Evolutionary conservation across 2,329 filamentous ascomycete species (phyloP), one percentile per base, ranked within the genome.

Genomic region (Myriosclerotinia curreyana): DNA sequence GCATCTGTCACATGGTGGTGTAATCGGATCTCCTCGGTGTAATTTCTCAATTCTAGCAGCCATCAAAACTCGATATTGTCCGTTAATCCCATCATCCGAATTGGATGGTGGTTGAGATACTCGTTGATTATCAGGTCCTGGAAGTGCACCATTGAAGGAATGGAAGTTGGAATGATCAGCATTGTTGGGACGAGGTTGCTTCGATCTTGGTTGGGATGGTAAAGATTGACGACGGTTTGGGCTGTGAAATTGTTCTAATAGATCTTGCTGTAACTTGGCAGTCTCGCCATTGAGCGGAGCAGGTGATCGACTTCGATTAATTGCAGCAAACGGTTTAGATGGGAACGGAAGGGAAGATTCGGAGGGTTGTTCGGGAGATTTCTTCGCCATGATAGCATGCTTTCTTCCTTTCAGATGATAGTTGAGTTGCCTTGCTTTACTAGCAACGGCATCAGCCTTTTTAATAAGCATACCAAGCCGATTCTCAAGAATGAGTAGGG

Each of bases 1-100:
- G 74, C 92, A 96, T 46, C 91, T 82, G 74, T 96, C 92, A 73
- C 92, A 96, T 0, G 91, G 90, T 12, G 92, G 92, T n/a, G 85
- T 77, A 56, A 96, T 90, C 7, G 84, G 80, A 62, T 92, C 89
- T 4, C 91, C 91, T 55, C 90, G 87, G 55, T 83, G 80, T 4
- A 96, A 77, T 59, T 86, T 86, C 70, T 96, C 92, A 77, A 94
- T 91, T 65, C 87, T 85, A 48, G 88, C 80, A 12, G 89, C 85
- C 78, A 94, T 91, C 64, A 91, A 80, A 8, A 83, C 75, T 67
- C 85, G 85, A 76, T 80, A 86, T 17, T 71, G 71, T 17, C 67
- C 68, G 64, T 73, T 71, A 9, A 56, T 66, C 1, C 68, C 71
- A 54, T 72, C 71, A 46, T 72, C 71, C 11, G 69, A 69, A 2